These are phyloP conservation scores for Artemisia argyi DNA, from an alignment of 129 eudicot species.

Conservation along the genomic window DNA sequence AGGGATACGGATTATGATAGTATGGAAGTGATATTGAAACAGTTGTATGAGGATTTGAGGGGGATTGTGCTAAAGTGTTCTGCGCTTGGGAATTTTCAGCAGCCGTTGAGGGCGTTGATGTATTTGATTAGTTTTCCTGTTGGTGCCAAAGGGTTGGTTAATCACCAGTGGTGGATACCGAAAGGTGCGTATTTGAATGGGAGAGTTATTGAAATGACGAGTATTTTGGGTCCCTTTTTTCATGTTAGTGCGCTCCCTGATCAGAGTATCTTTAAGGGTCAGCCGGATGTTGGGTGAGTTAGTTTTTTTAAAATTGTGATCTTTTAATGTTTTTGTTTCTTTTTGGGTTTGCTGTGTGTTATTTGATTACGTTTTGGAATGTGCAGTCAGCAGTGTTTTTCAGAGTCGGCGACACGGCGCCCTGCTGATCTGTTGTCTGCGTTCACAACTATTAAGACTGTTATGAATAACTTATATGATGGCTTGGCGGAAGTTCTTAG, in stretches of 20 bases:
- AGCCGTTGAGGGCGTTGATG: slow-evolving; percentile 85
- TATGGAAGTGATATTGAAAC: slow-evolving; percentile 75
- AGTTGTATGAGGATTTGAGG: slow-evolving; percentile 91
- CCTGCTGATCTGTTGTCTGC: slow-evolving; percentile 93
- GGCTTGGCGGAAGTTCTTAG: slow-evolving; percentile 74
- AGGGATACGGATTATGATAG: slow-evolving; percentile 79
- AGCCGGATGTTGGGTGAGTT: slow-evolving; percentile 97
- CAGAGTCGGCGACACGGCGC: slow-evolving; percentile 80
- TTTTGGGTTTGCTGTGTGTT: slow-evolving; percentile 10
- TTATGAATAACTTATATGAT: slow-evolving; percentile 83
- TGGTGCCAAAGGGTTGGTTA: slow-evolving; percentile 78
- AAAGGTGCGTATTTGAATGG: slow-evolving; percentile 75
- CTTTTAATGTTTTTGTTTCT: background rate
- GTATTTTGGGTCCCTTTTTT: slow-evolving; percentile 93
- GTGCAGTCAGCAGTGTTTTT: slow-evolving; percentile 88
- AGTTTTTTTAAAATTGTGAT: background rate
- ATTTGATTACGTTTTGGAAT: slow-evolving; percentile 13
- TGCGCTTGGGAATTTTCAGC: slow-evolving; percentile 95
- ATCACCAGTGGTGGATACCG: slow-evolving; percentile 94
- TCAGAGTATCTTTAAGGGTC: slow-evolving; percentile 71
- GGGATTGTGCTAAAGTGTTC: slow-evolving; percentile 80
- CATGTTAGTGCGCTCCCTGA: slow-evolving; percentile 98
- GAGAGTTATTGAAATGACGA: slow-evolving; percentile 86
- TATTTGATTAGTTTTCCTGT: slow-evolving; percentile 69
- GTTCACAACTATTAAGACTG: slow-evolving; percentile 80